Conservation (phyloP, 192 early-diverging fungal species). For the Dissophora globulifera region DNA sequence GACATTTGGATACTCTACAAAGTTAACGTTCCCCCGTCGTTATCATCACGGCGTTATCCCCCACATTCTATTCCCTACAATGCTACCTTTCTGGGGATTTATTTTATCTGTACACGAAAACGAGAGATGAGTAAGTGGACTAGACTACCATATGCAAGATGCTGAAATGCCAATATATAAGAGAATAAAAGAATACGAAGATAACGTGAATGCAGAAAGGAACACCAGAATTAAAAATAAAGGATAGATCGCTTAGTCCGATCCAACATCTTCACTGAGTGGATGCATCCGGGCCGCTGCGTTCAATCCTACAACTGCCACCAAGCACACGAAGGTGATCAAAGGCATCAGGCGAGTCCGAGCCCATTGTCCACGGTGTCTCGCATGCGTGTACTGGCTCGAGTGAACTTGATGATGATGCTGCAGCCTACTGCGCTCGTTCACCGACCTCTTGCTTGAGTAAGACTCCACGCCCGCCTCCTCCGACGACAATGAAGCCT, state of each 20-base stretch:
- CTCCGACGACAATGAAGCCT: background rate
- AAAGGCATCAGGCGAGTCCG: constrained; percentile 36
- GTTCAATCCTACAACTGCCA: constrained; percentile 26
- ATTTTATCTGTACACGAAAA: no score
- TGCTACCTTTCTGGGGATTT: no score
- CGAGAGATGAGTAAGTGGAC: no score
- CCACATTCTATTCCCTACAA: no score
- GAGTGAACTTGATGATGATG: background rate
- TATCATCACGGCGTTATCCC: no score
- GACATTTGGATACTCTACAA: no score
- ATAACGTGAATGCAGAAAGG: no score
- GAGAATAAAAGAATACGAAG: no score
- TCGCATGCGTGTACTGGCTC: constrained; percentile 22
- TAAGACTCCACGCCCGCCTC: background rate
- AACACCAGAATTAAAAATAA: background rate
- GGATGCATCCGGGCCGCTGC: constrained; percentile 8
- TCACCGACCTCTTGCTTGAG: constrained; percentile 3
- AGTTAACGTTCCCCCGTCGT: no score
- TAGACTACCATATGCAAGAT: no score
- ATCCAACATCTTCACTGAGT: constrained; percentile 9
- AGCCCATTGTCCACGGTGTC: constrained; percentile 28
- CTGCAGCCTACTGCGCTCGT: constrained; percentile 26
- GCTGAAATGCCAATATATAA: no score
- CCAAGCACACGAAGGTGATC: constrained; percentile 25
- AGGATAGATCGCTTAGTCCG: background rate